Evolutionary conservation across 2,329 filamentous ascomycete genomes (phyloP).

Genomic region (Claviceps humidiphila): DNA sequence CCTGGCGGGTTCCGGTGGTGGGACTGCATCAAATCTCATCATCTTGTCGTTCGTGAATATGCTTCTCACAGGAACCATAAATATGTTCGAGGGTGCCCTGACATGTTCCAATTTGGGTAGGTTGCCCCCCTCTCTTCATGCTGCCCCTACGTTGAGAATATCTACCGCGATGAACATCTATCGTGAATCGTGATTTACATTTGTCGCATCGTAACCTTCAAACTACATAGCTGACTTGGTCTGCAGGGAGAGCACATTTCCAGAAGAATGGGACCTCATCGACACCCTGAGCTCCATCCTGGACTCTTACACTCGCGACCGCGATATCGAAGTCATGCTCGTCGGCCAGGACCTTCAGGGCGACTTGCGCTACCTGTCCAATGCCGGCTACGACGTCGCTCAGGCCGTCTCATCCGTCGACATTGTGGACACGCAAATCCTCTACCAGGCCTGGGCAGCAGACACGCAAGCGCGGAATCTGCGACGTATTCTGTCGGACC

Average conservation of each 20-base stretch:
- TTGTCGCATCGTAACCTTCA: neutral
- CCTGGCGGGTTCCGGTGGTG: slow-evolving; percentile 53
- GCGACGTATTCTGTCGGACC: slow-evolving; percentile 43
- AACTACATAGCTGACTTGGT: too few relatives aligned
- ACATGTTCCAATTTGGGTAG: slow-evolving; percentile 63
- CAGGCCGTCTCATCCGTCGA: slow-evolving; percentile 43
- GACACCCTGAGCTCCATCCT: slow-evolving; percentile 25
- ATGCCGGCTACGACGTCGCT: slow-evolving; percentile 49
- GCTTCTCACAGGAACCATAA: slow-evolving; percentile 49
- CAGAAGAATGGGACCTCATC: slow-evolving; percentile 20
- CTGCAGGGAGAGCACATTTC: slow-evolving; percentile 28
- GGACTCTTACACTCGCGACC: slow-evolving; percentile 12
- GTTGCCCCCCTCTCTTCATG: slow-evolving; percentile 10
- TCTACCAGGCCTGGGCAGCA: slow-evolving; percentile 52
- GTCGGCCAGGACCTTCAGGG: slow-evolving; percentile 60
- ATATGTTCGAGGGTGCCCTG: slow-evolving; percentile 61
- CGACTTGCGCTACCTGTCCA: slow-evolving; percentile 56
- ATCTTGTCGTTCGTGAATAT: slow-evolving; percentile 66
- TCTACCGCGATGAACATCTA: neutral
- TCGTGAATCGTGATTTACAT: neutral
- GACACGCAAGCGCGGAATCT: slow-evolving; percentile 43
- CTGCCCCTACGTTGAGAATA: neutral
- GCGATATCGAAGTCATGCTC: slow-evolving; percentile 47
- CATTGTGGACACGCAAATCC: slow-evolving; percentile 55
- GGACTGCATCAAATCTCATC: slow-evolving; percentile 50